Percentiles rank a stretch among this genome's conserved stretches.
phyloP scores from a whole-genome alignment of 305 asterid species.

The Ruellia speciosa region DNA sequence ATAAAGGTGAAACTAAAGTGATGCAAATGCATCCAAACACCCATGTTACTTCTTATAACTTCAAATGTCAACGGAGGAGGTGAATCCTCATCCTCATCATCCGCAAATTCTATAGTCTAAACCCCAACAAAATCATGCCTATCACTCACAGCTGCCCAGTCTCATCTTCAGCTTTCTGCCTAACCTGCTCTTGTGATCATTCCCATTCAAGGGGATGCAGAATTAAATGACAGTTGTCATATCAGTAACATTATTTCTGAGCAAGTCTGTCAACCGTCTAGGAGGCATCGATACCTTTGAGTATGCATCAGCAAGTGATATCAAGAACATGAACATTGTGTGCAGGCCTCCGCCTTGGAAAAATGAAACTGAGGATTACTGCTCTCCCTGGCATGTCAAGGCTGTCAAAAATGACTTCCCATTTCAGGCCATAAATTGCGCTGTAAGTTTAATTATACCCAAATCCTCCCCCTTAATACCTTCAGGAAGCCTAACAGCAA shows the following conservation, averaged over 20 bases:
- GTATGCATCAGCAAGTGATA: constrained; percentile 89
- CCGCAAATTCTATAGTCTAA: constrained; percentile 83
- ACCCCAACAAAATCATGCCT: constrained; percentile 97
- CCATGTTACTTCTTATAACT: constrained; percentile 86
- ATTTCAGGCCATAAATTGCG: constrained; percentile 84
- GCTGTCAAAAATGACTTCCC: constrained; percentile 83
- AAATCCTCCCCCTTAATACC: constrained; percentile 90
- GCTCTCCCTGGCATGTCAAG: constrained; percentile 67
- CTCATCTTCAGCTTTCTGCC: constrained; percentile 93
- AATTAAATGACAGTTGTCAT: constrained; percentile 82
- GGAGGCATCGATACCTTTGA: constrained; percentile 72
- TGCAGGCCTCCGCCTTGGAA: constrained; percentile 77
- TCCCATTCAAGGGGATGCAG: constrained; percentile 89
- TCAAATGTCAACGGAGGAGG: constrained; percentile 97
- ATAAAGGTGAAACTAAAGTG: too few relatives aligned
- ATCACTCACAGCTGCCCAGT: constrained; percentile 83
- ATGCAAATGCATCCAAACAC: too few relatives aligned
- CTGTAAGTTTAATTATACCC: constrained; percentile 58
- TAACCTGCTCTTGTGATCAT: constrained; percentile 79
- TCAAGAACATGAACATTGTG: constrained; percentile 94
- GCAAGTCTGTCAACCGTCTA: constrained; percentile 33
- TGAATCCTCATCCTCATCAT: constrained; percentile 84
- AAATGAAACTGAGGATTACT: constrained; percentile 47
- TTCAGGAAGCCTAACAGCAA: constrained; percentile 17
- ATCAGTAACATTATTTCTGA: constrained; percentile 57